These are phyloP conservation scores for Tylopilus plumbeoviolaceoides DNA, from an alignment of 768 basidiomycete species.

Conservation along the genomic window DNA sequence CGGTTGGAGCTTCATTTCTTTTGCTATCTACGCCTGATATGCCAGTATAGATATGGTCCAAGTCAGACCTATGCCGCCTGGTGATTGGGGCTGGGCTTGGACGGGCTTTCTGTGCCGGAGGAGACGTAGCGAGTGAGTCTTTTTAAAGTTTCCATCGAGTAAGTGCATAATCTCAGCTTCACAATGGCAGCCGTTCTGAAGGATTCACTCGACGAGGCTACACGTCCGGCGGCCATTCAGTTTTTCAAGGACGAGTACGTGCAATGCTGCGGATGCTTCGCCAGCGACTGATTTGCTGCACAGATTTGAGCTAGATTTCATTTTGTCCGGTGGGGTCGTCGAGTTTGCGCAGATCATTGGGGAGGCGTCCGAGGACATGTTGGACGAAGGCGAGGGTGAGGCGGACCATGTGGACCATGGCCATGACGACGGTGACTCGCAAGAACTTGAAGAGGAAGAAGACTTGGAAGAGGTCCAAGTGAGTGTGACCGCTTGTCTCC, in stretches of 20 bases:
- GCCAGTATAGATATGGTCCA: constrained; percentile 61
- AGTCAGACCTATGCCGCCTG: constrained; percentile 63
- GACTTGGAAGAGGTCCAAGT: constrained; percentile 43
- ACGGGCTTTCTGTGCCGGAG: constrained; percentile 89
- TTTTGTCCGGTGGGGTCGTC: constrained; percentile 60
- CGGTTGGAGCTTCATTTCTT: constrained; percentile 12
- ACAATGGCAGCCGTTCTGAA: constrained; percentile 49
- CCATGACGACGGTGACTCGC: constrained; percentile 14
- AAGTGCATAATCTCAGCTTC: constrained; percentile 1
- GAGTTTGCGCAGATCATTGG: constrained; percentile 57
- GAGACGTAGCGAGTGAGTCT: constrained; percentile 82
- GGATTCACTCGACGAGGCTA: constrained; percentile 46
- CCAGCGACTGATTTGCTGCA: constrained; percentile 10
- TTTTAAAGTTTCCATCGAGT: not conserved
- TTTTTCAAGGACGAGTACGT: constrained; percentile 91
- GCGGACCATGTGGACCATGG: constrained; percentile 35
- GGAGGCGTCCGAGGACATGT: constrained; percentile 51
- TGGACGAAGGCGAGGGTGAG: too few relatives aligned
- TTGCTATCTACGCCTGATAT: constrained; percentile 5
- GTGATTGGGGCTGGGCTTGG: constrained; percentile 71
- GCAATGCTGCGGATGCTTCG: constrained; percentile 6
- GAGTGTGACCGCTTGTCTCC: constrained; percentile 15
- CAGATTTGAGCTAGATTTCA: constrained; percentile 80
- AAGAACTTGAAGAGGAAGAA: not conserved
- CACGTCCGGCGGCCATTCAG: constrained; percentile 61